phyloP scores from a whole-genome alignment of 2,329 filamentous ascomycete species.

The Hymenoscyphus albidus region DNA sequence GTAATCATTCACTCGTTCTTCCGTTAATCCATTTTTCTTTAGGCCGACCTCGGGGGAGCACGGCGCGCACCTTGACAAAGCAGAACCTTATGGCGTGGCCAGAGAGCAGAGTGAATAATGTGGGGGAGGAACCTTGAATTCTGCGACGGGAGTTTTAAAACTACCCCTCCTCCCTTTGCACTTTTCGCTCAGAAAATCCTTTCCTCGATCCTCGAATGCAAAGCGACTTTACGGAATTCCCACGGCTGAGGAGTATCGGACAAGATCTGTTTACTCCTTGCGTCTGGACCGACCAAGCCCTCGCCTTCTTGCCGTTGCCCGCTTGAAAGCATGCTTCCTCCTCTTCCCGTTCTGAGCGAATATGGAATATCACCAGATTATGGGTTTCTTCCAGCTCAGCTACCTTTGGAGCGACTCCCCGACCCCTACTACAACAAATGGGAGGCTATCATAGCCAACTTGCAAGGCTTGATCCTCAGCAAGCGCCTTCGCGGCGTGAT shows the following conservation, averaged over 20 bases:
- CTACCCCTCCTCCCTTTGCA: neutral
- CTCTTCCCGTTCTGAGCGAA: conserved; percentile 63
- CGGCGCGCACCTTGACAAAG: conserved; percentile 1
- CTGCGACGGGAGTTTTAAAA: neutral
- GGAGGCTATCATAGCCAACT: conserved; percentile 81
- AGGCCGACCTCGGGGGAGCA: neutral
- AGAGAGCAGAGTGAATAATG: neutral
- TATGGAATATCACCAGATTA: conserved; percentile 75
- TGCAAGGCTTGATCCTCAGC: conserved; percentile 83
- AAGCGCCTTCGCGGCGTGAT: conserved; percentile 77
- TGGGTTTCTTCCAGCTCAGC: conserved; percentile 82
- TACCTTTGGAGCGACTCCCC: conserved; percentile 75
- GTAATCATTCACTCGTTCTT: neutral
- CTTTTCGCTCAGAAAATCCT: neutral
- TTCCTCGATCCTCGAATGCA: conserved; percentile 23
- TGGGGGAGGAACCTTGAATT: neutral
- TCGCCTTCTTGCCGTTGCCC: neutral
- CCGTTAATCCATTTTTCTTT: conserved; percentile 7
- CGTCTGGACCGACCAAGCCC: conserved; percentile 46
- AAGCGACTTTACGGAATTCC: conserved; percentile 17
- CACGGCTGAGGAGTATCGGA: conserved; percentile 63
- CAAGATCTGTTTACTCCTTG: conserved; percentile 59
- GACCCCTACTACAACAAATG: conserved; percentile 93
- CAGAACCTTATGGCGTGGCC: neutral
- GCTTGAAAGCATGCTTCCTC: conserved; percentile 46